These are phyloP conservation scores for Fraxinus nigra DNA, from an alignment of 305 asterid species.

Conservation along the genomic window DNA sequence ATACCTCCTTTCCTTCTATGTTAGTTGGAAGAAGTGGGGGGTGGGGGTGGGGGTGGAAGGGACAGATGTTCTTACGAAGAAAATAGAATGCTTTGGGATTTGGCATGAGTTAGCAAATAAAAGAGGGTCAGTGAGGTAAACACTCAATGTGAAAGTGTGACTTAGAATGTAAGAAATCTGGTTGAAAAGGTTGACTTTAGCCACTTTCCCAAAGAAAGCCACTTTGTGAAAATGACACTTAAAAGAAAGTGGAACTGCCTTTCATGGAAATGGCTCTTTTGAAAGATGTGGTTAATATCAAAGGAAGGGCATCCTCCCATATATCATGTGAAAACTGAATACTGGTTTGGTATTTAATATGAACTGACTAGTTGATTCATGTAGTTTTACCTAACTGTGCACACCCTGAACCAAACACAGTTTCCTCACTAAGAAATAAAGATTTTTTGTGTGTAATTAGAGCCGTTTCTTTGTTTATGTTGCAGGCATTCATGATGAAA, in stretches of 20 bases:
- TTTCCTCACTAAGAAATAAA: not conserved
- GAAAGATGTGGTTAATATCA: not conserved
- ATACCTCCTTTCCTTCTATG: not conserved
- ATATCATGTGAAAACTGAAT: not conserved
- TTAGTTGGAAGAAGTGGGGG: not conserved
- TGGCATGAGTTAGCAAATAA: not conserved
- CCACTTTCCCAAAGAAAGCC: not conserved
- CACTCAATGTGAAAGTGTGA: not conserved
- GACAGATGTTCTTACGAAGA: slow-evolving; percentile 6
- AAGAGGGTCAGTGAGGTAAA: not conserved
- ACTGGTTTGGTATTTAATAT: slow-evolving; percentile 6
- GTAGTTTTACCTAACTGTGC: not conserved
- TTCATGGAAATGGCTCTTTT: not conserved
- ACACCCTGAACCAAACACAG: not conserved
- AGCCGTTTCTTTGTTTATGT: slow-evolving; percentile 22
- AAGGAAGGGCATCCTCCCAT: not conserved
- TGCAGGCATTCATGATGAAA: slow-evolving; percentile 94
- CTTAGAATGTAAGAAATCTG: not conserved
- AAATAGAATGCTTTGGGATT: not conserved
- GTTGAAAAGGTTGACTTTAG: not conserved
- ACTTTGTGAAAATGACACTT: not conserved
- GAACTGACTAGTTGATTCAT: not conserved
- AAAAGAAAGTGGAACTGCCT: not conserved
- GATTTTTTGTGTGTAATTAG: slow-evolving; percentile 1
- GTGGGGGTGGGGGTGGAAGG: not conserved